phyloP scores from a whole-genome alignment of 345 rosid genomes.

The Citrus cavaleriei region DNA sequence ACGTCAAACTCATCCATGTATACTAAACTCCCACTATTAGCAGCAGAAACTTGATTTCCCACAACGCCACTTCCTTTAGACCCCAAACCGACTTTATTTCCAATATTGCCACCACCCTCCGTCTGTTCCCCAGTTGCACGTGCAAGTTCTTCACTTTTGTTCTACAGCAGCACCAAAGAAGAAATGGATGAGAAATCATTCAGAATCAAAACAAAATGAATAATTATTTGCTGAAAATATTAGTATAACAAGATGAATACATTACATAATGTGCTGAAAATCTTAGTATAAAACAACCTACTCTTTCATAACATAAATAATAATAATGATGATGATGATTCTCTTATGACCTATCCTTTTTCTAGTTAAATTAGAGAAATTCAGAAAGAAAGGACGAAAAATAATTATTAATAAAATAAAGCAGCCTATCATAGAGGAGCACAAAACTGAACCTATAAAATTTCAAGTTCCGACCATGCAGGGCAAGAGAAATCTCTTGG shows the following conservation, averaged over 20 bases:
- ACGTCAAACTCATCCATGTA: constrained; percentile 72
- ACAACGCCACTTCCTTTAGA: constrained; percentile 47
- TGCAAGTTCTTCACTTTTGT: constrained; percentile 72
- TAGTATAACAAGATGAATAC: neutral
- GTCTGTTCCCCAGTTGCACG: constrained; percentile 57
- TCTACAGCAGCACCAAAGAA: constrained; percentile 39
- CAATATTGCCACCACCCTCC: constrained; percentile 45
- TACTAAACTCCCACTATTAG: constrained; percentile 33
- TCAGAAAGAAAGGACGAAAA: neutral
- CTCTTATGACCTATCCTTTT: neutral
- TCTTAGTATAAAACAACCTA: neutral
- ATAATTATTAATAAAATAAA: too few species aligned
- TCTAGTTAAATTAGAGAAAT: neutral
- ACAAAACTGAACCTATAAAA: neutral
- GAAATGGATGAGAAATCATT: constrained; percentile 5
- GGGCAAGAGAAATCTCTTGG: neutral
- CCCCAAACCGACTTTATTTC: constrained; percentile 39
- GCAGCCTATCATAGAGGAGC: neutral
- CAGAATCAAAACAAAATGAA: neutral
- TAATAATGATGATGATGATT: neutral
- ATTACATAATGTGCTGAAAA: neutral
- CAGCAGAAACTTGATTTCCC: constrained; percentile 31
- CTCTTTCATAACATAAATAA: neutral
- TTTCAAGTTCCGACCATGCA: neutral
- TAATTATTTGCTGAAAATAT: neutral